Base-by-base conservation (phyloP, 176 grass and related monocot genomes). In the Avena sativa region DNA sequence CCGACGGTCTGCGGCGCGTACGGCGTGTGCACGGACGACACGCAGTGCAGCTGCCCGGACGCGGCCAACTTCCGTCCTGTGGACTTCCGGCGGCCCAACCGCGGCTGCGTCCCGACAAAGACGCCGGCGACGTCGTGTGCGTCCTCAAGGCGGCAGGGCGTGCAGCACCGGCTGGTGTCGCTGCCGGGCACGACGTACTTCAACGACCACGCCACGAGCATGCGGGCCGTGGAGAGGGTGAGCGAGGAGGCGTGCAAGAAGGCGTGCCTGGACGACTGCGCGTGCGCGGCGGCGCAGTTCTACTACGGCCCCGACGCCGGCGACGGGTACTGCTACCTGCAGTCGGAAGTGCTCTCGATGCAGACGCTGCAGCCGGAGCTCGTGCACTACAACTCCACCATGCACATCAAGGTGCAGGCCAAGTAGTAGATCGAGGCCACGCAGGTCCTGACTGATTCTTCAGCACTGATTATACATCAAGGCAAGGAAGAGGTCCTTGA, bases 11-110 rank as follows among this genome's bases (percentile, higher is more conserved):
- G 90, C 57, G 87, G 90, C 79, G 58, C 69, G 7, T 92, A 92
- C 83, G 86, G 86, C 81, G 58, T 92, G 70, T 88, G 79, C 82
- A 85, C 90, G 30, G 83, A 92, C 61, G 83, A 92, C 61, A 46
- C 10, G 87, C 86, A 89, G 82, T 89, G 90, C 72, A 88, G 78
- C 79, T 92, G 90, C 82, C 90, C 90, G 1, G 90, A 92, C 85
- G 40, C 60, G 16, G 15, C 59, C 60, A 88, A 86, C 82, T 92
- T 92, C 87, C 88, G 82, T 2, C 28, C 79, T 6, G 82, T 92
- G 0, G 87, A 92, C 73, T 80, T 84, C 72, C 38, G 78, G 57
- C 9, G 83, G 78, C 83, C 87, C 43, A 86, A 86, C 81, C 78
- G 77, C 30, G 92, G 92, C n/a, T 91, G 92, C 89, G 59, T 82